Evolutionary conservation across 805 yeast genomes (phyloP).

Genomic region (Cyberlindnera euphorbiiphila): DNA sequence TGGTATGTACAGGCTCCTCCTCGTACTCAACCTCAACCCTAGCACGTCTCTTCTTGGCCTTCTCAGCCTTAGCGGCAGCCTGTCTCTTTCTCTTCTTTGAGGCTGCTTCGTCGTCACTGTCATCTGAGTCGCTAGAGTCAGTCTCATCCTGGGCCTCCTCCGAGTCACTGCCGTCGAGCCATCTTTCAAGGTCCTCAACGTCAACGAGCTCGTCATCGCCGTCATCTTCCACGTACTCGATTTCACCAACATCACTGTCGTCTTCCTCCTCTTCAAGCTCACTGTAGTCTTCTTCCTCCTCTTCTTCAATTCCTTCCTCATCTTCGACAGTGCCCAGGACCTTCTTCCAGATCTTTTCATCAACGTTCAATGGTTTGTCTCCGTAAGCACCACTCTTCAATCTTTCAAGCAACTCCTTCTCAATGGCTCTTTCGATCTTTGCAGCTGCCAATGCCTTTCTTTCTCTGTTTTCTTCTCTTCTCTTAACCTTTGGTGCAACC

Average conservation of each 20-base stretch:
- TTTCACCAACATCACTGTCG: slow-evolving; percentile 64
- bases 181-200: slow-evolving; percentile 86
- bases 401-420: slow-evolving; percentile 90
- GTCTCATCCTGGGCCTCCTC: slow-evolving; percentile 33
- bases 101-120: slow-evolving; percentile 35
- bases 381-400: slow-evolving; percentile 98
- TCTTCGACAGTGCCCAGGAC: slow-evolving; percentile 81
- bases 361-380: slow-evolving; percentile 95
- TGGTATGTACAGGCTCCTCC: slow-evolving; percentile 48
- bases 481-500: slow-evolving; percentile 86
- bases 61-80: slow-evolving; percentile 36
- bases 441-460: slow-evolving; percentile 97
- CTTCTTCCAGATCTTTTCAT: slow-evolving; percentile 92
- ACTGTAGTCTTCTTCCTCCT: slow-evolving; percentile 45
- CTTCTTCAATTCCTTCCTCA: slow-evolving; percentile 50
- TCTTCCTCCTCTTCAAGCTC: slow-evolving; percentile 47
- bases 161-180: slow-evolving; percentile 60
- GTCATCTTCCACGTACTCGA: slow-evolving; percentile 86
- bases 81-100: slow-evolving; percentile 34
- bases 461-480: slow-evolving; percentile 93
- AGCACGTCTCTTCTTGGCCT: slow-evolving; percentile 52
- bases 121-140: slow-evolving; percentile 31
- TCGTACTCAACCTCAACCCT: slow-evolving; percentile 83
- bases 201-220: slow-evolving; percentile 92
- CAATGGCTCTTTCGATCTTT: slow-evolving; percentile 92